phyloP scores from a whole-genome alignment of 2,329 filamentous ascomycete species.

The Arthrobotrys entomopaga region DNA sequence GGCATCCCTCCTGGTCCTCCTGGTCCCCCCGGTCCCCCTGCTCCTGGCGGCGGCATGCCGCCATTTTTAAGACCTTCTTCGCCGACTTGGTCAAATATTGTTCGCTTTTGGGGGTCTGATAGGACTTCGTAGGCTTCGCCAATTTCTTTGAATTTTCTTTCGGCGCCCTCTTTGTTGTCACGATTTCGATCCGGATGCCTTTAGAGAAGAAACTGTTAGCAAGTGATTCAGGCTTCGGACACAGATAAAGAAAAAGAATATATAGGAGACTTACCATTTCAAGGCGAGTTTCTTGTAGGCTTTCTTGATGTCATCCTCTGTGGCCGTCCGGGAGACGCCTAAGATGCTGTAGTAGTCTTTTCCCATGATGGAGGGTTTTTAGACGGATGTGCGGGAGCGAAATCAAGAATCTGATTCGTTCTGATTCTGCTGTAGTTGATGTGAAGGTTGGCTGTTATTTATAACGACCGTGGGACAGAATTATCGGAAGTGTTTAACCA shows the following conservation, averaged over 20 bases:
- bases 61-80: conserved; percentile 95
- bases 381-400: background rate
- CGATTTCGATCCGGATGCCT: conserved; percentile 82
- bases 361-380: conserved; percentile 68
- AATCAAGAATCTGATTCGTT: background rate
- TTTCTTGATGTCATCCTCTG: conserved; percentile 91
- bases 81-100: conserved; percentile 82
- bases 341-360: conserved; percentile 99
- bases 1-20: conserved; percentile 75
- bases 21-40: conserved; percentile 8
- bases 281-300: conserved; percentile 96
- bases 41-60: conserved; percentile 37
- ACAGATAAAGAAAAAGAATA: conserved; percentile 60
- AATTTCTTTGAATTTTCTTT: conserved; percentile 91
- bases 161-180: conserved; percentile 81
- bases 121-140: conserved; percentile 78
- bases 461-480: no score
- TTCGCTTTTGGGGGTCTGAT: conserved; percentile 78
- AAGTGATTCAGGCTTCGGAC: conserved; percentile 76
- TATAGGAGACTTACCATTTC: conserved; percentile 58
- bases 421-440: no score
- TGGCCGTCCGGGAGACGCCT: conserved; percentile 83
- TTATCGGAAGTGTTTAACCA: no score
- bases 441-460: no score
- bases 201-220: conserved; percentile 23